phyloP scores from a whole-genome alignment of 2,329 filamentous ascomycete species.

The Fusarium poae region DNA sequence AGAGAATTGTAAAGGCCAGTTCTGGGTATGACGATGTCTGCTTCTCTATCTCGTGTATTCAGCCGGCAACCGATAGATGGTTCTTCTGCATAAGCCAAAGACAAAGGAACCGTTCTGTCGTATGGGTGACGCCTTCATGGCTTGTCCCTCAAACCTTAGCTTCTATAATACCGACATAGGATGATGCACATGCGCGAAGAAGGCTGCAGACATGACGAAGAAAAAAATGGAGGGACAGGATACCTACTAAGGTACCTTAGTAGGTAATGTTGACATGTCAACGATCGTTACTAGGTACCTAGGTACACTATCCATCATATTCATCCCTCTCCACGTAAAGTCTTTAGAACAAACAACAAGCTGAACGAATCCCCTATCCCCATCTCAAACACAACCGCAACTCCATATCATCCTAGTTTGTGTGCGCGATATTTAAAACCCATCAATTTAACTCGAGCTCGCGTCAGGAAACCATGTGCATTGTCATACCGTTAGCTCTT shows the following conservation, averaged over 20 bases:
- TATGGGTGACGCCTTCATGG: slow-evolving; percentile 18
- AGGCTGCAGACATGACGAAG: background rate
- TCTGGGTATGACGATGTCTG: background rate
- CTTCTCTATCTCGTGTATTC: background rate
- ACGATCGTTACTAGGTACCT: background rate
- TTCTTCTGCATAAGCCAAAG: background rate
- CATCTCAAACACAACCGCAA: background rate
- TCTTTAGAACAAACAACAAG: background rate
- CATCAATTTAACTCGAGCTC: slow-evolving; percentile 4
- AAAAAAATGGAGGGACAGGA: slow-evolving; percentile 1
- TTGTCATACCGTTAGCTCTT: slow-evolving; percentile 10
- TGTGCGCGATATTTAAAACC: slow-evolving; percentile 10
- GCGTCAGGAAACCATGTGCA: slow-evolving; percentile 4
- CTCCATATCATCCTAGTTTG: background rate
- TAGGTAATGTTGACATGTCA: background rate
- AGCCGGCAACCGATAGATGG: background rate
- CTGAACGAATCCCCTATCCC: background rate
- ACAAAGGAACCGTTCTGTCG: slow-evolving; percentile 1
- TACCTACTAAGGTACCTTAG: no score
- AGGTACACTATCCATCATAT: background rate
- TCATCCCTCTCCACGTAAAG: background rate
- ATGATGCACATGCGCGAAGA: slow-evolving; percentile 11
- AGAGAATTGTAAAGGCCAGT: background rate
- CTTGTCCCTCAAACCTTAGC: slow-evolving; percentile 7
- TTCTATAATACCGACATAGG: slow-evolving; percentile 17